Evolutionary conservation across 192 early-diverging fungal species (phyloP).

Genomic region (Umbelopsis vinacea): DNA sequence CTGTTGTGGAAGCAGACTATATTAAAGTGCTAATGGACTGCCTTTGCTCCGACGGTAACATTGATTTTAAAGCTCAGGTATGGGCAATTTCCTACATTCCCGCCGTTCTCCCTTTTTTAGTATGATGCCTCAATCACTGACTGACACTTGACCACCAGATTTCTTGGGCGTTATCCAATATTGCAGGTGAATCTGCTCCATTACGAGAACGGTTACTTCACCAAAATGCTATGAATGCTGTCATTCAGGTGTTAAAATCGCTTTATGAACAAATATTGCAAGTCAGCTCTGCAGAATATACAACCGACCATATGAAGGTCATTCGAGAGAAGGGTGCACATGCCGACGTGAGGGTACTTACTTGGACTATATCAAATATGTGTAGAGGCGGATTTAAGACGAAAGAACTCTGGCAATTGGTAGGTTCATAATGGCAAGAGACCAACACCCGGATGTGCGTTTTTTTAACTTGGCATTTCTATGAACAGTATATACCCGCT

Average conservation of each 20-base stretch:
- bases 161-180: conserved; percentile 44
- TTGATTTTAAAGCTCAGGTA: conserved; percentile 34
- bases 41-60: conserved; percentile 1
- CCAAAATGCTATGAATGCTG: conserved; percentile 13
- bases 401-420: conserved; percentile 25
- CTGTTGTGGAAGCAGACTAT: conserved; percentile 29
- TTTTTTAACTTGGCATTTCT: background rate
- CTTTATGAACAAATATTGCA: conserved; percentile 21
- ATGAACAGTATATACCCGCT: conserved; percentile 29
- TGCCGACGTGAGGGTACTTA: conserved; percentile 32
- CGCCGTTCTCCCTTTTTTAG: background rate
- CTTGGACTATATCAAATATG: conserved; percentile 45
- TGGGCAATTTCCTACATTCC: conserved; percentile 5
- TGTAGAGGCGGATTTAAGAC: conserved; percentile 41
- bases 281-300: background rate
- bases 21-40: conserved; percentile 24
- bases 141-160: conserved; percentile 3
- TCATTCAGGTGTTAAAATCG: conserved; percentile 15
- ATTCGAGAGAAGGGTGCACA: conserved; percentile 1
- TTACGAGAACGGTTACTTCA: conserved; percentile 34
- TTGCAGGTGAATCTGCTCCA: conserved; percentile 40
- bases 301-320: background rate
- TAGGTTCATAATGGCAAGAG: conserved; percentile 8
- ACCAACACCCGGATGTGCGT: background rate
- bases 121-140: background rate